Percentiles rank a stretch among this genome's conserved stretches.
Evolutionary conservation across 352 stramenopile genomes (phyloP).

Genomic region (Phytophthora tentaculata): DNA sequence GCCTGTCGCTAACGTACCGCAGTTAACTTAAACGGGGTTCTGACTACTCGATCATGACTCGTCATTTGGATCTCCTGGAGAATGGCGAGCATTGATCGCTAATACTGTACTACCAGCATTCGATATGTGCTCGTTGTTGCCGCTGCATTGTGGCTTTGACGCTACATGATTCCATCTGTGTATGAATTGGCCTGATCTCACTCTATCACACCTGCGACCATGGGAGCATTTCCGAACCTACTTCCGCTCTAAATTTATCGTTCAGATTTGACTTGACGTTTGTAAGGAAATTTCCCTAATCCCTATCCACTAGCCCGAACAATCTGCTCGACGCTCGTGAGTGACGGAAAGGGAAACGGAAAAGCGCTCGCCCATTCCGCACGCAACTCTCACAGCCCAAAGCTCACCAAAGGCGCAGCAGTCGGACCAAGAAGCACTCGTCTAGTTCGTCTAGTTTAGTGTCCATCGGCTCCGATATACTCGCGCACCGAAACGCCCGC

Average conservation of each 20-base stretch:
- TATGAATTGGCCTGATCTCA: background rate
- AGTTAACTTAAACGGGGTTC: slow-evolving; percentile 14
- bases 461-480: slow-evolving; percentile 10
- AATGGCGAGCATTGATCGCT: background rate
- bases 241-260: slow-evolving; percentile 16
- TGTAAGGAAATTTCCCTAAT: slow-evolving; percentile 1
- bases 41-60: slow-evolving; percentile 4
- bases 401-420: slow-evolving; percentile 7
- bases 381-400: slow-evolving; percentile 7
- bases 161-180: too few relatives aligned
- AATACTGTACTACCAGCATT: too few relatives aligned
- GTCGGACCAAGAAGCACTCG: slow-evolving; percentile 24
- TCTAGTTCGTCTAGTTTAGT: too few relatives aligned
- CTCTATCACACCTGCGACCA: background rate
- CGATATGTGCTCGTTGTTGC: background rate
- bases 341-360: slow-evolving; percentile 43
- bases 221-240: slow-evolving; percentile 2
- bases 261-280: slow-evolving; percentile 2
- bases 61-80: background rate
- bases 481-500: slow-evolving; percentile 18
- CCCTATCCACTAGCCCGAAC: slow-evolving; percentile 6
- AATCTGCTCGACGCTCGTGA: slow-evolving; percentile 42
- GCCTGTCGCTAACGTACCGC: background rate
- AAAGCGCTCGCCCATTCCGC: slow-evolving; percentile 31
- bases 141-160: too few relatives aligned